These are phyloP conservation scores for Penicillium samsonianum DNA, from an alignment of 495 filamentous ascomycete genomes.

Conservation along the genomic window DNA sequence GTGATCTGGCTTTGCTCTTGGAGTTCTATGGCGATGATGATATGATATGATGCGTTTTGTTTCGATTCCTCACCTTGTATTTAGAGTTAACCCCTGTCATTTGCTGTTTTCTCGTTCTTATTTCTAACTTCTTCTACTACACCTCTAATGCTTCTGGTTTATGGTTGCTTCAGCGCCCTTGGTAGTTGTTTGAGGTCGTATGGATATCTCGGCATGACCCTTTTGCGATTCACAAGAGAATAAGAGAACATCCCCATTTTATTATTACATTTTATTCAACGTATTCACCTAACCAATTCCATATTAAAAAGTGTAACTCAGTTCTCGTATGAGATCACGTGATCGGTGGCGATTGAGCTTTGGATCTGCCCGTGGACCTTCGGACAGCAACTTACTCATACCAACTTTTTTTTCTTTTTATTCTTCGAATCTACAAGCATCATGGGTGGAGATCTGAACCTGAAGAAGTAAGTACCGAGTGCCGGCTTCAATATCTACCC, in stretches of 20 bases:
- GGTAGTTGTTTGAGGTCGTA: not conserved
- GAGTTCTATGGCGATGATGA: constrained; percentile 22
- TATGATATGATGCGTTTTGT: constrained; percentile 25
- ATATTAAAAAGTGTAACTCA: not conserved
- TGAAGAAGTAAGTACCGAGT: constrained; percentile 69
- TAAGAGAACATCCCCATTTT: not conserved
- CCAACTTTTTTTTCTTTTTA: not conserved
- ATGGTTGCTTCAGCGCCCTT: not conserved
- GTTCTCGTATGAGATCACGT: not conserved
- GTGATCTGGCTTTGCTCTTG: constrained; percentile 43
- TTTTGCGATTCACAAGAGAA: not conserved
- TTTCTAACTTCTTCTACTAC: not conserved
- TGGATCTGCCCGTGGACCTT: not conserved
- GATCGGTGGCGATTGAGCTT: constrained; percentile 5
- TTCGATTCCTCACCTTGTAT: constrained; percentile 26
- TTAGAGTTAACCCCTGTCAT: constrained; percentile 24
- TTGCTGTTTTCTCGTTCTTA: constrained; percentile 12
- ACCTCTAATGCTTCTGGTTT: not conserved
- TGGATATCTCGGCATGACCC: not conserved
- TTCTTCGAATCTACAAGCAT: constrained; percentile 35
- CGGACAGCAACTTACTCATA: not conserved
- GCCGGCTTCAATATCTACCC: not conserved
- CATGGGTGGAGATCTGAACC: constrained; percentile 86
- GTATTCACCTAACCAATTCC: not conserved
- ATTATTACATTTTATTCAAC: not conserved